Percentiles rank a stretch among this genome's conserved stretches.
phyloP scores from a whole-genome alignment of 192 early-diverging fungal species.

The Mortierella claussenii region DNA sequence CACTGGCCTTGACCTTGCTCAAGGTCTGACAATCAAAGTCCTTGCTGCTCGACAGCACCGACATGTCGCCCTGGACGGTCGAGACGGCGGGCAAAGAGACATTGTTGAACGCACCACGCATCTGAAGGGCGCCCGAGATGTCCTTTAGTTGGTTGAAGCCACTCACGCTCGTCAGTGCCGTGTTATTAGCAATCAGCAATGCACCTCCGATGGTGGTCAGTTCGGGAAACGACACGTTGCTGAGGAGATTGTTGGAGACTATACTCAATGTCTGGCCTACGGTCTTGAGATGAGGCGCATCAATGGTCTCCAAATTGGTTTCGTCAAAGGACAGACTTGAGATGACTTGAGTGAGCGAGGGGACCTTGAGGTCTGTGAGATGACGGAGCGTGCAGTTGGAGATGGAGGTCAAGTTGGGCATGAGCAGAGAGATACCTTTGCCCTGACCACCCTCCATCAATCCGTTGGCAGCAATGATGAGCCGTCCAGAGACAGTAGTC shows the following conservation, averaged over 20 bases:
- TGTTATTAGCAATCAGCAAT: slow-evolving; percentile 72
- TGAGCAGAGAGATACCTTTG: slow-evolving; percentile 48
- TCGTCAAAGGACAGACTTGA: slow-evolving; percentile 70
- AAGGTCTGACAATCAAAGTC: slow-evolving; percentile 58
- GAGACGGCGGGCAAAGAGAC: slow-evolving; percentile 62
- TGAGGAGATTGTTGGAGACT: slow-evolving; percentile 64
- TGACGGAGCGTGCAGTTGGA: slow-evolving; percentile 71
- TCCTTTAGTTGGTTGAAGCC: slow-evolving; percentile 65
- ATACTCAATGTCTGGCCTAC: slow-evolving; percentile 69
- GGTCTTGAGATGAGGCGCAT: slow-evolving; percentile 54
- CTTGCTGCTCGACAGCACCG: slow-evolving; percentile 67
- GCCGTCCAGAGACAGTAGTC: slow-evolving; percentile 55
- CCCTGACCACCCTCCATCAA: slow-evolving; percentile 41
- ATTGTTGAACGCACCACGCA: slow-evolving; percentile 70
- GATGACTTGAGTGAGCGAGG: slow-evolving; percentile 55
- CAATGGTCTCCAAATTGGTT: slow-evolving; percentile 64
- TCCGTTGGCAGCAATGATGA: slow-evolving; percentile 68
- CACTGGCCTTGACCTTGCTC: slow-evolving; percentile 35
- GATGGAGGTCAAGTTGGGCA: slow-evolving; percentile 62
- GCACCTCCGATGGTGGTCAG: slow-evolving; percentile 69
- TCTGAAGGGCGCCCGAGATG: slow-evolving; percentile 67
- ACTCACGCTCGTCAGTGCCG: slow-evolving; percentile 60
- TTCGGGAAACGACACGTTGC: slow-evolving; percentile 65
- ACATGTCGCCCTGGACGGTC: slow-evolving; percentile 69
- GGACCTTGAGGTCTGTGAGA: slow-evolving; percentile 54